phyloP scores from a whole-genome alignment of 2,329 filamentous ascomycete genomes.

The Aspergillus eucalypticola region DNA sequence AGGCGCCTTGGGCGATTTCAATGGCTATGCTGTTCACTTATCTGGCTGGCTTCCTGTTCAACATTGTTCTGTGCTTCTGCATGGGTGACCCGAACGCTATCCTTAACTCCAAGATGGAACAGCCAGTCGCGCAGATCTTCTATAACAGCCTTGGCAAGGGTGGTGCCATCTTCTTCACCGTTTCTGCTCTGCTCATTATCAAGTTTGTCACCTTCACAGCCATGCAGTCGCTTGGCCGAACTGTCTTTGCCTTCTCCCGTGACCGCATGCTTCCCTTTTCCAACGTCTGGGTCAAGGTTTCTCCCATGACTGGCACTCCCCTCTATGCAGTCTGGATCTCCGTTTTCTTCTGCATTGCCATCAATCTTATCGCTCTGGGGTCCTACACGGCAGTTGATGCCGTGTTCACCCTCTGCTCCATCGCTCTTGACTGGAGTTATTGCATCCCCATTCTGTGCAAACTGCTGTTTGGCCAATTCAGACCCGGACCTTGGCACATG shows the following conservation, averaged over 20 bases:
- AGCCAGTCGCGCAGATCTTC: constrained; percentile 7
- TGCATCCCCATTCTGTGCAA: constrained; percentile 6
- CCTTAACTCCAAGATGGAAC: background rate
- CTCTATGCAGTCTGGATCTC: constrained; percentile 9
- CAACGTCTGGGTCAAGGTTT: background rate
- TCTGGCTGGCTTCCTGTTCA: constrained; percentile 4
- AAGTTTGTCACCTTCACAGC: constrained; percentile 5
- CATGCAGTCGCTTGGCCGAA: constrained; percentile 4
- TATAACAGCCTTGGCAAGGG: constrained; percentile 3
- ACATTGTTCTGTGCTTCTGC: constrained; percentile 8
- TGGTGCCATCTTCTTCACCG: constrained; percentile 1
- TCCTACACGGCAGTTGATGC: constrained; percentile 4
- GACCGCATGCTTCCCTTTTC: constrained; percentile 7
- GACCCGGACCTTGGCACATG: constrained; percentile 7
- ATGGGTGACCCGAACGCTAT: constrained; percentile 3
- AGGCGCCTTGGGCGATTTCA: constrained; percentile 5
- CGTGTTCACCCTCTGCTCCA: constrained; percentile 6
- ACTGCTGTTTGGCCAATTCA: constrained; percentile 5
- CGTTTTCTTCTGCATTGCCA: constrained; percentile 1
- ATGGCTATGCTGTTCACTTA: constrained; percentile 7
- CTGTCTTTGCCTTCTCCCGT: constrained; percentile 1
- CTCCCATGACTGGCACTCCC: background rate
- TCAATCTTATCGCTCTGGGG: constrained; percentile 5
- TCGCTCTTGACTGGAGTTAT: constrained; percentile 5
- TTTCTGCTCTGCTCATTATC: constrained; percentile 3